Evolutionary conservation across 2,329 filamentous ascomycete species (phyloP).

Genomic region (Fusarium sp.): DNA sequence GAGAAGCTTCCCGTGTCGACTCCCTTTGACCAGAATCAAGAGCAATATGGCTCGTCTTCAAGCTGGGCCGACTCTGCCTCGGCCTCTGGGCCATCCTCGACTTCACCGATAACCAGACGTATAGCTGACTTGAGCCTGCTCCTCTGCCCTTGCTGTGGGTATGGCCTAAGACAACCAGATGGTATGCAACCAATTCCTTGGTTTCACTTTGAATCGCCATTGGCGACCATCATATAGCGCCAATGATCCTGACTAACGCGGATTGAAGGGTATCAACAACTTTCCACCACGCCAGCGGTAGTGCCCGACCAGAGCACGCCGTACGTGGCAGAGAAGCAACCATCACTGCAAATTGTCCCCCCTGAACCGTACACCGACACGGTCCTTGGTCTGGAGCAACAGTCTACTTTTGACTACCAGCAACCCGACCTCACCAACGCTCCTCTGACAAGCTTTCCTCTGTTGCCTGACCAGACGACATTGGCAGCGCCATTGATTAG

Average conservation of each 20-base stretch:
- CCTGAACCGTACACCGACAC: slow-evolving; percentile 33
- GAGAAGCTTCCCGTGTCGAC: slow-evolving; percentile 47
- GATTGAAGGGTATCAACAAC: slow-evolving; percentile 50
- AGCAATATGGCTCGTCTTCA: slow-evolving; percentile 36
- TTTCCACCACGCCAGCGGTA: slow-evolving; percentile 41
- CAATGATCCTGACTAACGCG: slow-evolving; percentile 24
- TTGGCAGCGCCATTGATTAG: slow-evolving; percentile 31
- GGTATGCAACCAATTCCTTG: slow-evolving; percentile 43
- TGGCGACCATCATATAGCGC: neutral
- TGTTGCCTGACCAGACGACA: slow-evolving; percentile 33
- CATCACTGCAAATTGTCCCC: slow-evolving; percentile 35
- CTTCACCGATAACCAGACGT: slow-evolving; percentile 43
- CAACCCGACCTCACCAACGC: slow-evolving; percentile 34
- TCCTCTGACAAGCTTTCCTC: slow-evolving; percentile 37
- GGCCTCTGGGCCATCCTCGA: slow-evolving; percentile 38
- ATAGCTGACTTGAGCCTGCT: slow-evolving; percentile 46
- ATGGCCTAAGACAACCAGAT: slow-evolving; percentile 42
- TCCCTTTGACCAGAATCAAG: slow-evolving; percentile 36
- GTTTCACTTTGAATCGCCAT: neutral
- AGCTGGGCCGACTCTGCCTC: slow-evolving; percentile 40
- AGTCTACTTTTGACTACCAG: slow-evolving; percentile 27
- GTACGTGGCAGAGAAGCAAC: slow-evolving; percentile 48
- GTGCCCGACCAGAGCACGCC: slow-evolving; percentile 47
- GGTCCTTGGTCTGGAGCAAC: slow-evolving; percentile 26
- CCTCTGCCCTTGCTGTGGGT: slow-evolving; percentile 50